A percentile compares a stretch with the other conserved stretches of the same genome.
Evolutionary conservation across 345 rosid genomes (phyloP).

Genomic region (Corymbia maculata): DNA sequence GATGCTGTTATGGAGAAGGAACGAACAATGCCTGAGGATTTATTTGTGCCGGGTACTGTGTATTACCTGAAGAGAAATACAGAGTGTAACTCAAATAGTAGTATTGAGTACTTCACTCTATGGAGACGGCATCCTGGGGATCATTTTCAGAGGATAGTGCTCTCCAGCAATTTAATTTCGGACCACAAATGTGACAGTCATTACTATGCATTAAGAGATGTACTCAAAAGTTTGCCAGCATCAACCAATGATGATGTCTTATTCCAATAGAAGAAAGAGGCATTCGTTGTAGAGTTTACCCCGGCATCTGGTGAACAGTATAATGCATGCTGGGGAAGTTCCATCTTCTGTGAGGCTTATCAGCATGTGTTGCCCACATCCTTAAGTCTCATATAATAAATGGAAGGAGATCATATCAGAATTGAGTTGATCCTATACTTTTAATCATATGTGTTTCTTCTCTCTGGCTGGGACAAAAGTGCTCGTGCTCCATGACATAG

Average conservation of each 20-base stretch:
- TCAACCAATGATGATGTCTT: conserved; percentile 25
- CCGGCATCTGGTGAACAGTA: not conserved
- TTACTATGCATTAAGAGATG: conserved; percentile 76
- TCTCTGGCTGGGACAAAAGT: not conserved
- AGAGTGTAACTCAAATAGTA: conserved; percentile 6
- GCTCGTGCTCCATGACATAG: not conserved
- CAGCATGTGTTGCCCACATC: not conserved
- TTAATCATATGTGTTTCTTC: not conserved
- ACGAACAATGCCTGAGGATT: conserved; percentile 34
- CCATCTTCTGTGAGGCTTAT: not conserved
- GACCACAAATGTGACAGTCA: conserved; percentile 94
- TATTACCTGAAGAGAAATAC: conserved; percentile 72
- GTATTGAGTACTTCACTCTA: conserved; percentile 52
- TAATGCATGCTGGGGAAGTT: not conserved
- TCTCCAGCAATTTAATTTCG: conserved; percentile 68
- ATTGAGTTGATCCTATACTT: not conserved
- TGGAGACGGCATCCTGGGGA: conserved; percentile 78
- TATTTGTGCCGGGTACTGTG: conserved; percentile 67
- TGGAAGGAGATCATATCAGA: not conserved
- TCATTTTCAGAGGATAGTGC: conserved; percentile 81
- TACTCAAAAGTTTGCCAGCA: conserved; percentile 64
- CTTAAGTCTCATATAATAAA: not conserved
- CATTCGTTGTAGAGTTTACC: not conserved
- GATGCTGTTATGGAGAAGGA: conserved; percentile 5
- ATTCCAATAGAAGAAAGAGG: conserved; percentile 9